These are phyloP conservation scores for Phyllosticta paracitricarpa DNA, from an alignment of 2,329 filamentous ascomycete species.

Conservation along the genomic window DNA sequence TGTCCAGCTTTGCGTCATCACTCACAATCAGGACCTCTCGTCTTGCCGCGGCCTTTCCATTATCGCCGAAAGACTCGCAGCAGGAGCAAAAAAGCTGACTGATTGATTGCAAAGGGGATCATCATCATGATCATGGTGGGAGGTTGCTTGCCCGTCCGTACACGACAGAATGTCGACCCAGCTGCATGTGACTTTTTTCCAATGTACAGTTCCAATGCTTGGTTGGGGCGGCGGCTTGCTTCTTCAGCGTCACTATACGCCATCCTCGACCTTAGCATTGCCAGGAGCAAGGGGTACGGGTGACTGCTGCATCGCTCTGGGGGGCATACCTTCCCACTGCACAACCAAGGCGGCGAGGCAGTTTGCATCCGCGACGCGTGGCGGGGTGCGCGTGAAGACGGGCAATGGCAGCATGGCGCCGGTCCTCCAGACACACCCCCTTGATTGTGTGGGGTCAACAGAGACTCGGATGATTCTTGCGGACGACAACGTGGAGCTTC, in stretches of 20 bases:
- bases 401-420: neutral
- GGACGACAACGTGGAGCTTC: no score
- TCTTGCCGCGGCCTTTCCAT: neutral
- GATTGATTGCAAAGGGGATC: neutral
- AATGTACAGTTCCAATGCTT: neutral
- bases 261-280: neutral
- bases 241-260: neutral
- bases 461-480: no score
- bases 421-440: neutral
- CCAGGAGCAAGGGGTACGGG: neutral
- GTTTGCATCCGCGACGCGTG: neutral
- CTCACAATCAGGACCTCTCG: neutral
- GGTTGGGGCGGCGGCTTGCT: neutral
- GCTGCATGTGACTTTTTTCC: neutral
- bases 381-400: neutral
- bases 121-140: neutral
- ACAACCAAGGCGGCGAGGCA: neutral
- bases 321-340: neutral
- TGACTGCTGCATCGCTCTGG: neutral
- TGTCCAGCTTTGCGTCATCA: neutral
- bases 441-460: neutral
- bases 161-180: neutral
- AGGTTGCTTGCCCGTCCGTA: neutral
- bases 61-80: neutral
- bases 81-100: neutral